A percentile compares a stretch with the other conserved stretches of the same genome.
Evolutionary conservation across 2,329 filamentous ascomycete species (phyloP).

Genomic region (Daldinia eschscholtzii): DNA sequence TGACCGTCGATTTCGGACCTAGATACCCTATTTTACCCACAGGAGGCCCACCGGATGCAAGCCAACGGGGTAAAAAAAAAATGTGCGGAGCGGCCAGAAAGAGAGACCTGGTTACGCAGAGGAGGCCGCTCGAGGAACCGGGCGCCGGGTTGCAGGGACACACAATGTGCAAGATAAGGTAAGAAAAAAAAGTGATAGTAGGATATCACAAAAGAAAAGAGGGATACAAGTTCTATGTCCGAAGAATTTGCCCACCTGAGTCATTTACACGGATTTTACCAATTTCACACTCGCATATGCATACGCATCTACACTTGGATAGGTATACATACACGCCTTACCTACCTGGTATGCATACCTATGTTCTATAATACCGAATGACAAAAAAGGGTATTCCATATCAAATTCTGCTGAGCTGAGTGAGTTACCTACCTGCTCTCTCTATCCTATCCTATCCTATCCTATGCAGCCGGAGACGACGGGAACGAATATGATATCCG

Average conservation of each 20-base stretch:
- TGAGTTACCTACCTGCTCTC: background rate
- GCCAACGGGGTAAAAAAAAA: background rate
- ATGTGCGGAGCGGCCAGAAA: background rate
- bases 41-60: background rate
- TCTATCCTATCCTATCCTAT: too few species aligned
- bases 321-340: too few species aligned
- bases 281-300: background rate
- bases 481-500: background rate
- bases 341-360: background rate
- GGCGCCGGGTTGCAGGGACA: background rate
- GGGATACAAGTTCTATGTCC: background rate
- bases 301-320: background rate
- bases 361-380: background rate
- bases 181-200: background rate
- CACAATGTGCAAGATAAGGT: background rate
- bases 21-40: background rate
- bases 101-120: background rate
- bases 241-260: background rate
- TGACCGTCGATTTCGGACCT: background rate
- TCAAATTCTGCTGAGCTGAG: background rate
- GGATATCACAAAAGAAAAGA: background rate
- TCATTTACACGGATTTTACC: background rate
- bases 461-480: background rate
- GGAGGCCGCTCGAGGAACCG: slow-evolving; percentile 5
- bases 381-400: background rate